phyloP scores from a whole-genome alignment of 1,139 yeast genomes.

The Taphrina betulina region DNA sequence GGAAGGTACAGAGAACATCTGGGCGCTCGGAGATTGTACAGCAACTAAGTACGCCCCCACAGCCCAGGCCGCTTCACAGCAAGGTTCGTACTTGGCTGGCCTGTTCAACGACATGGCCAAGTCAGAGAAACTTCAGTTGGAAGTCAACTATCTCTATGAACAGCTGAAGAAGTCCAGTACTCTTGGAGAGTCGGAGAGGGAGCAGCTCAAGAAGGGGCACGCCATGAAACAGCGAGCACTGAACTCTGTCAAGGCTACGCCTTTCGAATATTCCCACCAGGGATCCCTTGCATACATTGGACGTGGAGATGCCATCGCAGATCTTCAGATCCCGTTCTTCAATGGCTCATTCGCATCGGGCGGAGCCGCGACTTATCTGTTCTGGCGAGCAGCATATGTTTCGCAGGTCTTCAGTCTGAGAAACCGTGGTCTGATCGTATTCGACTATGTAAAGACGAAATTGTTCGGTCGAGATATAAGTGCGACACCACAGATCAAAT shows the following conservation, averaged over 20 bases:
- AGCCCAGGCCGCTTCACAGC: constrained; percentile 96
- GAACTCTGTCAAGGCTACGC: constrained; percentile 64
- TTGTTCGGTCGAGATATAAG: constrained; percentile 79
- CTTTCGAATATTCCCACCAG: constrained; percentile 57
- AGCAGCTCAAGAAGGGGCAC: constrained; percentile 44
- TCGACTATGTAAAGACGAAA: constrained; percentile 85
- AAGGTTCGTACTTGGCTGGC: constrained; percentile 77
- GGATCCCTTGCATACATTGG: constrained; percentile 72
- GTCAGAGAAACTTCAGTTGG: constrained; percentile 60
- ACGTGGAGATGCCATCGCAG: constrained; percentile 90
- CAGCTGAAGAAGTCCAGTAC: constrained; percentile 44
- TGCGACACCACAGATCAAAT: too few species aligned
- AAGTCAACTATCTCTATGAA: constrained; percentile 47
- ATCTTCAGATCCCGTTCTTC: constrained; percentile 74
- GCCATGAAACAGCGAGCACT: constrained; percentile 47
- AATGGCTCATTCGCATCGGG: constrained; percentile 72
- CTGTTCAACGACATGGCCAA: constrained; percentile 68
- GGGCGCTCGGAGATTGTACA: constrained; percentile 93
- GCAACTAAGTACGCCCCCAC: constrained; percentile 89
- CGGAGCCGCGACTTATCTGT: constrained; percentile 80
- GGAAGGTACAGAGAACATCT: constrained; percentile 79
- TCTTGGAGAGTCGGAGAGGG: constrained; percentile 43
- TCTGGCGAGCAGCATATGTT: constrained; percentile 93
- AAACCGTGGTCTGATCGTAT: constrained; percentile 77
- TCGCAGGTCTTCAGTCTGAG: constrained; percentile 88